Evolutionary conservation across 331 rosid genomes (phyloP).

Genomic region (Malus hybrid): DNA sequence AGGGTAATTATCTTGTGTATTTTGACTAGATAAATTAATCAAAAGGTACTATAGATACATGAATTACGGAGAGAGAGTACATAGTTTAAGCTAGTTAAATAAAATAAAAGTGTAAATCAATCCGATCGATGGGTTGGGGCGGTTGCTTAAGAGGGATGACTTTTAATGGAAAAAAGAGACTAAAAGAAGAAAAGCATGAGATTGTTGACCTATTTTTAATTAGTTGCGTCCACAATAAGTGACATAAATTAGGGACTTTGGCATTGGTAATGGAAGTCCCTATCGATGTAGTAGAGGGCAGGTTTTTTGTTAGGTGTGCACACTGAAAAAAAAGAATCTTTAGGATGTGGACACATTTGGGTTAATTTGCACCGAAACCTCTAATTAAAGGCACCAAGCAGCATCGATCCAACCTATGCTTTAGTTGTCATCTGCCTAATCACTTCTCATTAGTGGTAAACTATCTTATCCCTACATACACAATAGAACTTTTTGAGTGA

Average conservation of each 20-base stretch:
- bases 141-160: constrained; percentile 28
- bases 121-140: constrained; percentile 2
- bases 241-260: constrained; percentile 31
- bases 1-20: background rate
- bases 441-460: background rate
- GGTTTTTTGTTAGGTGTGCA: constrained; percentile 71
- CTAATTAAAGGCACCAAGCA: constrained; percentile 9
- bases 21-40: background rate
- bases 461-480: background rate
- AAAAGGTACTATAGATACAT: background rate
- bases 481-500: background rate
- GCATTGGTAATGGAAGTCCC: constrained; percentile 46
- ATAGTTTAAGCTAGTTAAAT: background rate
- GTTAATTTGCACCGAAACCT: constrained; percentile 21
- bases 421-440: background rate
- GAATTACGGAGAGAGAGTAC: background rate
- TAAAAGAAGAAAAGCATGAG: constrained; percentile 31
- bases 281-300: constrained; percentile 57
- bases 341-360: constrained; percentile 19
- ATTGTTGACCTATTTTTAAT: constrained; percentile 48
- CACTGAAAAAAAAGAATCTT: constrained; percentile 34
- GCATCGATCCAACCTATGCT: background rate
- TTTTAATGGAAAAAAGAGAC: constrained; percentile 4
- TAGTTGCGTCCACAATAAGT: constrained; percentile 16
- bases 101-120: background rate